Evolutionary conservation across 1,284 basidiomycete genomes (phyloP).

Genomic region (Cystobasidiaceae sp.): DNA sequence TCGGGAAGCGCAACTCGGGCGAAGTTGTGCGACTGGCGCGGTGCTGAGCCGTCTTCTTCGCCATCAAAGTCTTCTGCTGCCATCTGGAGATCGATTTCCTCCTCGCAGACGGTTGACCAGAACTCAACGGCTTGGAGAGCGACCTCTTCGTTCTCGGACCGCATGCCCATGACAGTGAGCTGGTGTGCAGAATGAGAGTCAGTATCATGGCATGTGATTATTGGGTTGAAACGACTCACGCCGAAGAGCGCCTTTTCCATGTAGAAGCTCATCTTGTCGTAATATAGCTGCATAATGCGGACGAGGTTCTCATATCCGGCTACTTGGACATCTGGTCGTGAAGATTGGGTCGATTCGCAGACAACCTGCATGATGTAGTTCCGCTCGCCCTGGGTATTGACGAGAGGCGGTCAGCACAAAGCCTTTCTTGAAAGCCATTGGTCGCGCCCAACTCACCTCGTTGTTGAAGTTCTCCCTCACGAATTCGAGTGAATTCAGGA

Average conservation of each 20-base stretch:
- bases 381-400: constrained; percentile 70
- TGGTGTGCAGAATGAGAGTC: constrained; percentile 45
- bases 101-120: constrained; percentile 98
- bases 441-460: constrained; percentile 58
- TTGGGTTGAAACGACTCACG: constrained; percentile 53
- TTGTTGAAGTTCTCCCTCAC: constrained; percentile 96
- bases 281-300: constrained; percentile 95
- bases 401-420: constrained; percentile 10
- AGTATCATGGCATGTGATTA: background rate
- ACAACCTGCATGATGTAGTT: constrained; percentile 99
- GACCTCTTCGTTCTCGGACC: constrained; percentile 82
- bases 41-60: background rate
- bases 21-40: constrained; percentile 77
- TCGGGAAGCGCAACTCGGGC: constrained; percentile 91
- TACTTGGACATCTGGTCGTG: constrained; percentile 73
- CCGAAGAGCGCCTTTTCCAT: constrained; percentile 99
- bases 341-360: constrained; percentile 93
- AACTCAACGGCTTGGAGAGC: constrained; percentile 97
- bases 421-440: background rate
- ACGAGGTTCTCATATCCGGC: constrained; percentile 94
- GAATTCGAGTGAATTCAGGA: constrained; percentile 96
- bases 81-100: constrained; percentile 88
- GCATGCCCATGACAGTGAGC: constrained; percentile 99
- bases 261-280: constrained; percentile 98
- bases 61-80: constrained; percentile 78